phyloP scores from a whole-genome alignment of 1,284 basidiomycete genomes.

The Cutaneotrichosporon sp. region DNA sequence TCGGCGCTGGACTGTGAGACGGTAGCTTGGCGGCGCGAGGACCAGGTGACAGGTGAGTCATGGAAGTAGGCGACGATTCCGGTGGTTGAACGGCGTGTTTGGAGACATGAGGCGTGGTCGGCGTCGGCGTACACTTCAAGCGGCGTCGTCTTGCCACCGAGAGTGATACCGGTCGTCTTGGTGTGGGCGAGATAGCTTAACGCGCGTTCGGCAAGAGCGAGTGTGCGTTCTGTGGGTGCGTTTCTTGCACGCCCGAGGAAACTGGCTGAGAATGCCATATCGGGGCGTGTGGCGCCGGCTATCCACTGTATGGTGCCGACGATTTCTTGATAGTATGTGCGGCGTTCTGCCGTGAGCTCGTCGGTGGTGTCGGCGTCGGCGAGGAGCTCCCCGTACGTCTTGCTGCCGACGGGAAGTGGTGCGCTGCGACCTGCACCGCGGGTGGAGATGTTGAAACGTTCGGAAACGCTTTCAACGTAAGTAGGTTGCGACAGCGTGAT shows the following conservation, averaged over 20 bases:
- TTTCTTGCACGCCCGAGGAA: slow-evolving; percentile 27
- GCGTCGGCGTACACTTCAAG: slow-evolving; percentile 9
- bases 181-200: slow-evolving; percentile 54
- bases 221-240: slow-evolving; percentile 41
- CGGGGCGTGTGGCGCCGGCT: slow-evolving; percentile 31
- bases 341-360: not conserved
- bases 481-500: slow-evolving; percentile 52
- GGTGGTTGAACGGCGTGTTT: slow-evolving; percentile 43
- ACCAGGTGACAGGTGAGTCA: slow-evolving; percentile 52
- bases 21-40: slow-evolving; percentile 50
- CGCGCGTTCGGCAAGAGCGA: slow-evolving; percentile 52
- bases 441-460: slow-evolving; percentile 34
- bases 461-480: slow-evolving; percentile 53
- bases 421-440: slow-evolving; percentile 15
- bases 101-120: slow-evolving; percentile 7
- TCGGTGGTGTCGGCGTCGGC: not conserved
- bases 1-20: slow-evolving; percentile 53
- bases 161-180: slow-evolving; percentile 33
- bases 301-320: slow-evolving; percentile 39
- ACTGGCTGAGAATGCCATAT: slow-evolving; percentile 37
- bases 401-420: slow-evolving; percentile 9
- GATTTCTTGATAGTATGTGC: slow-evolving; percentile 27
- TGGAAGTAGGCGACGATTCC: slow-evolving; percentile 51
- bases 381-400: not conserved
- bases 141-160: slow-evolving; percentile 31